These are phyloP conservation scores for Albugo laibachii DNA, from an alignment of 352 stramenopile species.

Conservation along the genomic window DNA sequence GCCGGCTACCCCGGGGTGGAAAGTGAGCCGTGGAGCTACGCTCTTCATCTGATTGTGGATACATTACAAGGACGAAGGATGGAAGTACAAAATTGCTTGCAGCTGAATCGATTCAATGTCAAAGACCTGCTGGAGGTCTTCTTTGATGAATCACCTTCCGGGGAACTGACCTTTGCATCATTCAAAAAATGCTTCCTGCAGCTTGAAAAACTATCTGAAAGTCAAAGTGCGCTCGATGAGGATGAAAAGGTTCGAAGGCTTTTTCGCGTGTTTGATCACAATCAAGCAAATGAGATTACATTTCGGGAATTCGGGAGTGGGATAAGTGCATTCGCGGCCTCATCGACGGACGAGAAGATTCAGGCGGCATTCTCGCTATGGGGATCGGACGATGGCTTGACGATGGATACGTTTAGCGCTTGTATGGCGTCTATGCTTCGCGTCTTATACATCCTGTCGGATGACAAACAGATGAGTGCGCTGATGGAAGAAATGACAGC, in stretches of 20 bases:
- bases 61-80: not conserved
- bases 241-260: conserved; percentile 62
- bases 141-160: conserved; percentile 52
- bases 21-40: no score
- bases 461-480: no score
- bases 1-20: not conserved
- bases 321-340: conserved; percentile 65
- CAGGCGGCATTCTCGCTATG: conserved; percentile 33
- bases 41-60: not conserved
- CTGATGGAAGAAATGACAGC: no score
- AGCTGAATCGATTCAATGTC: conserved; percentile 70
- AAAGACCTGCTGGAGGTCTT: conserved; percentile 81
- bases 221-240: conserved; percentile 22
- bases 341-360: conserved; percentile 75
- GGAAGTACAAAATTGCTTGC: conserved; percentile 25
- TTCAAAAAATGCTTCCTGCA: conserved; percentile 81
- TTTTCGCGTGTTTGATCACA: conserved; percentile 67
- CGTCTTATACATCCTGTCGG: no score
- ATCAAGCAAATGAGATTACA: conserved; percentile 73
- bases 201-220: conserved; percentile 65
- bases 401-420: no score
- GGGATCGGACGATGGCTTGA: no score
- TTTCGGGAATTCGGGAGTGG: conserved; percentile 74
- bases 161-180: conserved; percentile 50
- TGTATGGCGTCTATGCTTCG: no score